Evolutionary conservation across 2,329 filamentous ascomycete species (phyloP).

Genomic region (Trichoderma koningii): DNA sequence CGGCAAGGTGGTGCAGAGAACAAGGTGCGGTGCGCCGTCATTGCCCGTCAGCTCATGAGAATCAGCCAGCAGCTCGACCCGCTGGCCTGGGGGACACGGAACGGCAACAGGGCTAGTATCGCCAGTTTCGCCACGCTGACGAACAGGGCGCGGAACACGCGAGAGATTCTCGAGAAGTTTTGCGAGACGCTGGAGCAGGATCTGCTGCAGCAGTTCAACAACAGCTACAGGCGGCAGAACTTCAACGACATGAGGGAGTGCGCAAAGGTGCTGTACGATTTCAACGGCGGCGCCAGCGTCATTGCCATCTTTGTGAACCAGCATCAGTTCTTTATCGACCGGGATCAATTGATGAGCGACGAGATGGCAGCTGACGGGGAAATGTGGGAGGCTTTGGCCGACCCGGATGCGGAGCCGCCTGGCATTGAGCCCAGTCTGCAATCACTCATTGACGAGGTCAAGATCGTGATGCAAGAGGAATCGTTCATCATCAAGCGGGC

Average conservation of each 20-base stretch:
- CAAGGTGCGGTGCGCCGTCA: slow-evolving; percentile 91
- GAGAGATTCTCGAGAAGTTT: slow-evolving; percentile 94
- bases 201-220: slow-evolving; percentile 92
- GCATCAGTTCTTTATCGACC: slow-evolving; percentile 98
- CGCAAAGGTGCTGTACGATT: slow-evolving; percentile 89
- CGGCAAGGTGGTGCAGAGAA: slow-evolving; percentile 83
- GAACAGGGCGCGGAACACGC: slow-evolving; percentile 64
- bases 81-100: slow-evolving; percentile 66
- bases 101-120: slow-evolving; percentile 57
- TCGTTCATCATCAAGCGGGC: slow-evolving; percentile 95
- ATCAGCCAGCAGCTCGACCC: slow-evolving; percentile 91
- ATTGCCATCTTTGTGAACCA: slow-evolving; percentile 97
- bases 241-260: slow-evolving; percentile 99
- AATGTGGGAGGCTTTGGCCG: slow-evolving; percentile 88
- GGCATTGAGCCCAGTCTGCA: slow-evolving; percentile 91
- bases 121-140: slow-evolving; percentile 55
- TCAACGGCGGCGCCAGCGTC: slow-evolving; percentile 92
- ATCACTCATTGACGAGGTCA: slow-evolving; percentile 89
- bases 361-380: slow-evolving; percentile 75
- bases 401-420: slow-evolving; percentile 89
- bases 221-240: slow-evolving; percentile 91
- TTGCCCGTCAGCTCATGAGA: slow-evolving; percentile 87
- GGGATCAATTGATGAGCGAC: slow-evolving; percentile 86
- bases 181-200: slow-evolving; percentile 95
- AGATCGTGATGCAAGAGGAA: slow-evolving; percentile 93